Evolutionary conservation across 164 flowering plant species (phyloP), one percentile per base, ranked within the genome.

Genomic region (Stephania yunnanensis): DNA sequence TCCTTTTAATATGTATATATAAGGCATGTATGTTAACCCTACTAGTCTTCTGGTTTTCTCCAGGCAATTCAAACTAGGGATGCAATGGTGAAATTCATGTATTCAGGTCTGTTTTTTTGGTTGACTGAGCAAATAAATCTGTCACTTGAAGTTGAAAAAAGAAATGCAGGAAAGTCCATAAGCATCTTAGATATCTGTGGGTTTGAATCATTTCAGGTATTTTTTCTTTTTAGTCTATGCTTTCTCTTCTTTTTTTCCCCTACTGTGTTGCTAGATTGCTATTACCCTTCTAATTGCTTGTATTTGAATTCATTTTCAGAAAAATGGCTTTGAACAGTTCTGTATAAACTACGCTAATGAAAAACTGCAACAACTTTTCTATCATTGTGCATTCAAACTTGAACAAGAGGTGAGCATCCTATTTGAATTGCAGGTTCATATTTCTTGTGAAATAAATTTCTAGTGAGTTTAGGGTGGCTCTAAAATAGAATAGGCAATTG

Each of bases 341-440:
- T 92, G 94, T 76, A 89, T 92, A 74, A 96, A 95, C 76, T 95
- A 95, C 84, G 97, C 98, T 73, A 92, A 93, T 84, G 98, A 95
- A 86, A 92, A 98, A 81, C 86, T 95, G 82, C 97, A 93, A 73
- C 97, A 93, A 76, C 97, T 91, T 80, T 90, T 90, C 82, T 91
- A 86, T 70, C 88, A 93, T 42, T 97, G 92, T 88, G 77, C 93
- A 8, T 86, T 93, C 67, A 95, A 92, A 85, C 95, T 95, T 74
- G 89, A 90, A 80, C 99, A 92, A 82, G 95, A 93, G 95, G 99
- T 92, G 76, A 84, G 90, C 77, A 45, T 79, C 64, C 66, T 65
- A 22, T 55, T 70, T 64, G 70, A 68, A 67, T 71, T 71, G 69
- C 66, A 52, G 70, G 53, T 72, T 68, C 64, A 55, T 6, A 45